Percentiles rank a stretch among this genome's conserved stretches.
These are phyloP conservation scores for Yamadazyma oceani DNA, from an alignment of 1,139 yeast species.

Conservation along the genomic window DNA sequence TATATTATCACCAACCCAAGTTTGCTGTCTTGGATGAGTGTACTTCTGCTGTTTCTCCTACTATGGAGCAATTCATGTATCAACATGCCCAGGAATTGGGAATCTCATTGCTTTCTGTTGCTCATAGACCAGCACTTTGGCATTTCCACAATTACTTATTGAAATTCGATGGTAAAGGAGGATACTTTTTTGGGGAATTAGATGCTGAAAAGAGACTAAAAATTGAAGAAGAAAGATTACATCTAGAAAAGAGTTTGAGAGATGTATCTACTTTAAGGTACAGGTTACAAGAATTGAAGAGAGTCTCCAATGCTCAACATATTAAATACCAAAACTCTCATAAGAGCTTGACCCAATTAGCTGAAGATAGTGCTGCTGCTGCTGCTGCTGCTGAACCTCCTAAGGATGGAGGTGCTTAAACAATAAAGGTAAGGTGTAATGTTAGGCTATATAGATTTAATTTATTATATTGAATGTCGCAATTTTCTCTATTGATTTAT, in stretches of 20 bases:
- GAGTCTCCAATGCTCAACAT: constrained; percentile 50
- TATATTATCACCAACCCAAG: constrained; percentile 86
- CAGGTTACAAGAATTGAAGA: constrained; percentile 57
- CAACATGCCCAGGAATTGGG: constrained; percentile 77
- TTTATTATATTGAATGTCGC: too few species aligned
- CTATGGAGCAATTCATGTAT: constrained; percentile 89
- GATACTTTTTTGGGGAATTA: constrained; percentile 65
- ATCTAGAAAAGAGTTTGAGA: constrained; percentile 61
- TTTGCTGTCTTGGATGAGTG: constrained; percentile 96
- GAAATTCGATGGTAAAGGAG: constrained; percentile 84
- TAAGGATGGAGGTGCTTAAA: not conserved
- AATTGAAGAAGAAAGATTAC: constrained; percentile 70
- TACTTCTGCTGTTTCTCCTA: constrained; percentile 90
- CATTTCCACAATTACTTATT: constrained; percentile 81
- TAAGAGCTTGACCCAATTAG: constrained; percentile 16
- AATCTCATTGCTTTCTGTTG: constrained; percentile 83
- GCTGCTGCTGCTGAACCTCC: not conserved
- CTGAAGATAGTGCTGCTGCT: constrained; percentile 7
- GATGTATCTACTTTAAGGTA: constrained; percentile 68
- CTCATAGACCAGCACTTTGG: constrained; percentile 92
- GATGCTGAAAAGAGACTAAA: constrained; percentile 68
- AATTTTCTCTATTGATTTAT: too few species aligned
- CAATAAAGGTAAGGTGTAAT: not conserved
- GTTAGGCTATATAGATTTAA: not conserved
- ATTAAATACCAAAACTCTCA: constrained; percentile 23